These are phyloP conservation scores for Phalaenopsis aphrodite DNA, from an alignment of 106 monocot genomes.

Conservation along the genomic window DNA sequence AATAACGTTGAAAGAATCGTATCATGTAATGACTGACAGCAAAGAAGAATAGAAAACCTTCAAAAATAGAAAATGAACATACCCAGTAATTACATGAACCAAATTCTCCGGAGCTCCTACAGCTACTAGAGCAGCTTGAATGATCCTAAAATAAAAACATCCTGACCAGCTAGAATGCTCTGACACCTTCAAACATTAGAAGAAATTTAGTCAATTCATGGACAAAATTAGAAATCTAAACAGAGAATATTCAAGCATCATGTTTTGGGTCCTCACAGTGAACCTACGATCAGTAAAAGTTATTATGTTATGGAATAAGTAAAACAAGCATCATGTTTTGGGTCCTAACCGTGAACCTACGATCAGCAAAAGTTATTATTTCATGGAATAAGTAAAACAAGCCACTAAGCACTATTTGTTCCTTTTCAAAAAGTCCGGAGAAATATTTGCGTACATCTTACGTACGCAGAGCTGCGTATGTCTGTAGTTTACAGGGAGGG, in stretches of 20 bases:
- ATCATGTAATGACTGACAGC: background rate
- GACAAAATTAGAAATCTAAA: background rate
- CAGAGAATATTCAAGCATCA: background rate
- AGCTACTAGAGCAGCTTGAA: conserved; percentile 93
- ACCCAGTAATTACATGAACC: conserved; percentile 99
- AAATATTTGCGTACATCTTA: too few relatives aligned
- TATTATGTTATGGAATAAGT: background rate
- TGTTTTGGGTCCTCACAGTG: background rate
- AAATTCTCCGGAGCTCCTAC: conserved; percentile 94
- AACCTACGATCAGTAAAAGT: background rate
- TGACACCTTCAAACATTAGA: conserved; percentile 55
- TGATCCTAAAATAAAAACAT: conserved; percentile 87
- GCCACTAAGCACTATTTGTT: background rate
- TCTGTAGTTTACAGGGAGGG: too few relatives aligned
- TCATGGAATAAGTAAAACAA: background rate
- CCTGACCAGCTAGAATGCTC: conserved; percentile 99
- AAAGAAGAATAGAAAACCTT: background rate
- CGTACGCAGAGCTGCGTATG: too few relatives aligned
- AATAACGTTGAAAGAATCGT: background rate
- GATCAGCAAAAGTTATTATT: background rate
- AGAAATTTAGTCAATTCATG: background rate
- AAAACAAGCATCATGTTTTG: background rate
- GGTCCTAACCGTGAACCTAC: background rate
- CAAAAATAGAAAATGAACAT: background rate
- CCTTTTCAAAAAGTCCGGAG: background rate